Evolutionary conservation across 1,284 basidiomycete genomes (phyloP).

Genomic region (Ganoderma lucidum): DNA sequence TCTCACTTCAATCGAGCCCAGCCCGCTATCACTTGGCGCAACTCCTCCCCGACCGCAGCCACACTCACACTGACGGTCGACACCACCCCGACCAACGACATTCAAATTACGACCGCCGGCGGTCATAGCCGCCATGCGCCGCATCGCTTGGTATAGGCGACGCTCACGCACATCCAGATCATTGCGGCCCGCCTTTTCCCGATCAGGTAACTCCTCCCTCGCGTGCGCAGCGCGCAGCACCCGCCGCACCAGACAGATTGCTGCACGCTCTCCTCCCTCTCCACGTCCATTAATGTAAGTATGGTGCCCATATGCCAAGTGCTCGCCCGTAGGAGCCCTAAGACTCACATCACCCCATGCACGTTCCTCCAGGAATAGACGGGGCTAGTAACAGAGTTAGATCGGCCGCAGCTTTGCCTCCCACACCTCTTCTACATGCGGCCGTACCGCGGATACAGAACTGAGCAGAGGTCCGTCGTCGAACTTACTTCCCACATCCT

Average conservation of each 20-base stretch:
- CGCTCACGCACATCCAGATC: not conserved
- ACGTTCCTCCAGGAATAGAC: not conserved
- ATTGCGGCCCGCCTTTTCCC: not conserved
- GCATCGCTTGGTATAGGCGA: not conserved
- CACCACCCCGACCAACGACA: not conserved
- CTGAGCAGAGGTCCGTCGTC: constrained; percentile 57
- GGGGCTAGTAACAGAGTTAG: constrained; percentile 10
- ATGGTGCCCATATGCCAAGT: not conserved
- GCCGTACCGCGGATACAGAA: constrained; percentile 55
- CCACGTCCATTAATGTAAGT: not conserved
- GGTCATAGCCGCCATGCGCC: not conserved
- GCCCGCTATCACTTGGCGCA: not conserved
- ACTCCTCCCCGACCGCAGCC: not conserved
- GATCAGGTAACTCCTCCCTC: not conserved
- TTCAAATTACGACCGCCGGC: not conserved
- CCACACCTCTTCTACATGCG: constrained; percentile 60
- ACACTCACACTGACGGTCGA: not conserved
- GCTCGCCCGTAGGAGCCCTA: not conserved
- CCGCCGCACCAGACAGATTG: not conserved
- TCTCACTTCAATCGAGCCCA: constrained; percentile 11
- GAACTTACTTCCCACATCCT: constrained; percentile 58
- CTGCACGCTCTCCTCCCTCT: not conserved
- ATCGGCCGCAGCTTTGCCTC: constrained; percentile 58
- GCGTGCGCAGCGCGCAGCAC: not conserved
- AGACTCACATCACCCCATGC: not conserved